Percentiles rank a stretch among this genome's conserved stretches.
Evolutionary conservation across 2,329 filamentous ascomycete species (phyloP).

Genomic region (Hysterium pulicare): DNA sequence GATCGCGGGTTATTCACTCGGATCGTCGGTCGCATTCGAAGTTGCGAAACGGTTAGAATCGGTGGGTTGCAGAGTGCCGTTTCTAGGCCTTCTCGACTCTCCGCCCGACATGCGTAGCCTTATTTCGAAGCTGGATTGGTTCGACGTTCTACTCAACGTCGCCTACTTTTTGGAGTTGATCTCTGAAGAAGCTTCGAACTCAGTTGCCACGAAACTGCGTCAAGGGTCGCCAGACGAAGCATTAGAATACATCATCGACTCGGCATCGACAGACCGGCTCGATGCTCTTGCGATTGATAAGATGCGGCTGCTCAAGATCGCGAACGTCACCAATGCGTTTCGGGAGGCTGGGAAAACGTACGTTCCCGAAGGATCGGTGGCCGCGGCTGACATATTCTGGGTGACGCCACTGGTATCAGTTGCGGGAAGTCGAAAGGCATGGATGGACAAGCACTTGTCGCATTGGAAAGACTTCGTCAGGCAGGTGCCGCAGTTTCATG

Average conservation of each 20-base stretch:
- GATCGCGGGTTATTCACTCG: constrained; percentile 52
- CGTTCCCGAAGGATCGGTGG: constrained; percentile 40
- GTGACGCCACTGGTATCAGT: constrained; percentile 32
- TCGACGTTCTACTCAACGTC: constrained; percentile 40
- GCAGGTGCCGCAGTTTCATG: constrained; percentile 9
- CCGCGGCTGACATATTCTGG: constrained; percentile 43
- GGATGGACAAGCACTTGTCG: constrained; percentile 21
- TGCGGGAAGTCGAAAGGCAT: constrained; percentile 28
- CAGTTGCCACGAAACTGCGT: constrained; percentile 13
- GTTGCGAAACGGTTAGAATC: constrained; percentile 45
- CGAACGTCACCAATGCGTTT: constrained; percentile 34
- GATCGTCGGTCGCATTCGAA: constrained; percentile 51
- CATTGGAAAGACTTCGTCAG: constrained; percentile 17
- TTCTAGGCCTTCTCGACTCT: constrained; percentile 47
- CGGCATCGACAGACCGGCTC: constrained; percentile 23
- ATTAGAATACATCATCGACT: constrained; percentile 18
- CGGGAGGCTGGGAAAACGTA: constrained; percentile 42
- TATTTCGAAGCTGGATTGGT: constrained; percentile 42
- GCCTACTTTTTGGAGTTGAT: constrained; percentile 41
- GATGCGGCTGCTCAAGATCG: constrained; percentile 32
- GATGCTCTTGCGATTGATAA: constrained; percentile 16
- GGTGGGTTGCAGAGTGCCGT: constrained; percentile 38
- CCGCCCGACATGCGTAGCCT: constrained; percentile 48
- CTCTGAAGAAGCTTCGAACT: constrained; percentile 24
- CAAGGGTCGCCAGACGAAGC: constrained; percentile 10